Base-by-base conservation (phyloP, 1,139 yeast species). In the Debaryomycetaceae sp. region DNA sequence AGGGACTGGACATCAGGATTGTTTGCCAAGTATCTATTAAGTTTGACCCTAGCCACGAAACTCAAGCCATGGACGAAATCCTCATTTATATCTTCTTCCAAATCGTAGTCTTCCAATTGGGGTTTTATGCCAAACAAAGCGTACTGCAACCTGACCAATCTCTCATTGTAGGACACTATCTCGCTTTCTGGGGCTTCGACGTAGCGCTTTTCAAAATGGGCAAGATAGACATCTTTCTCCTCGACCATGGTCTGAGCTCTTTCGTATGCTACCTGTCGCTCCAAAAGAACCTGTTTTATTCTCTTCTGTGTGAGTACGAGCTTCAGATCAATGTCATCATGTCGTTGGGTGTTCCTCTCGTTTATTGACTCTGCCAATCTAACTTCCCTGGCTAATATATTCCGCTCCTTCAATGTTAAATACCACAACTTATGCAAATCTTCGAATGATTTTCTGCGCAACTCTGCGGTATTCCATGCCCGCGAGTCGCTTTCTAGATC, bases 351-450 rank as follows among this genome's bases (percentile, higher is more conserved):
- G 40, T 63, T 62, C 36, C 56, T 58, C 48, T 60, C 59, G 41
- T 64, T 63, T 36, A 70, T 48, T 33, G 68, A 46, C 42, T 62
- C 63, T 5, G 66, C 68, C 47, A 72, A 61, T 52, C 84, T 80
- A 43, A 76, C 74, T 63, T 95, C 99, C 56, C 97, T 78, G 34
- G 84, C 83, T 47, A 93, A 65, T 36, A 81, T 70, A 65, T 93
- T 95, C 53, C 96, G 75, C 63, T 93, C 97, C 60, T 83, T 87
- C 52, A 93, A 70, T 53, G 91, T 81, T 41, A 85, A 75, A 63
- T 89, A 91, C 98, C 99, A 93, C 56, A 93, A 75, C 40, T 81
- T 79, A 65, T 95, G 99, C 57, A 93, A 72, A 63, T 93, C 99
- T 37, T 90, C 95, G 58, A 90, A 95, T 13, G 90, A 81, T 64